These are phyloP conservation scores for Dispira parvispora DNA, from an alignment of 192 early-diverging fungal species.

Conservation along the genomic window DNA sequence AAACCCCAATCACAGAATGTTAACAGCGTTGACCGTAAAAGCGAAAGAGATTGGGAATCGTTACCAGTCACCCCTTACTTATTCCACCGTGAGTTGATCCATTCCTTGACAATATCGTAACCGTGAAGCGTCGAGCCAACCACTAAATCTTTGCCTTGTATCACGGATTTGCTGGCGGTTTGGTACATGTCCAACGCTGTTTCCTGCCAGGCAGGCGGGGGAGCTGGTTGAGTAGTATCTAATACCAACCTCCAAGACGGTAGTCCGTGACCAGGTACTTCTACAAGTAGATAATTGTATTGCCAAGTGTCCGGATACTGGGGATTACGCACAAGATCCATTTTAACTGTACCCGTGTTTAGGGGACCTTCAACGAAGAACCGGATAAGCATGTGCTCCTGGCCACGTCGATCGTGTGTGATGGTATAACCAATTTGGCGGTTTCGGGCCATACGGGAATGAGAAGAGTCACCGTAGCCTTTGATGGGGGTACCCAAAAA, in stretches of 20 bases:
- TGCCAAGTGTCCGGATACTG: background rate
- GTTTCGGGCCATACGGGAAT: constrained; percentile 11
- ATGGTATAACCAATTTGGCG: background rate
- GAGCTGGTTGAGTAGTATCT: background rate
- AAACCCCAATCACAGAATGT: no score
- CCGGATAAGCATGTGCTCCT: constrained; percentile 10
- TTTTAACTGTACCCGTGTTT: constrained; percentile 9
- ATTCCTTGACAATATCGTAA: no score
- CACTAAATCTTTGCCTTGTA: no score
- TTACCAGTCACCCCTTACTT: no score
- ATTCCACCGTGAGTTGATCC: no score
- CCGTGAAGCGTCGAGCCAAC: no score
- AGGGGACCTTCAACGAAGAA: constrained; percentile 8
- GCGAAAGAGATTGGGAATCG: no score
- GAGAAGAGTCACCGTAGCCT: constrained; percentile 3
- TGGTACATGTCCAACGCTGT: background rate
- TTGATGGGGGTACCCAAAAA: constrained; percentile 6
- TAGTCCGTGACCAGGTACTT: constrained; percentile 9
- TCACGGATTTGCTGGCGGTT: no score
- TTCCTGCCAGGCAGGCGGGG: constrained; percentile 10
- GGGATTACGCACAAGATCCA: background rate
- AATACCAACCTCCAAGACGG: constrained; percentile 5
- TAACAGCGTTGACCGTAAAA: no score
- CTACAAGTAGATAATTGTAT: constrained; percentile 7
- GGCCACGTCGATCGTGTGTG: background rate